phyloP scores from a whole-genome alignment of 2,329 filamentous ascomycete species.

The Fusarium albosuccineum region DNA sequence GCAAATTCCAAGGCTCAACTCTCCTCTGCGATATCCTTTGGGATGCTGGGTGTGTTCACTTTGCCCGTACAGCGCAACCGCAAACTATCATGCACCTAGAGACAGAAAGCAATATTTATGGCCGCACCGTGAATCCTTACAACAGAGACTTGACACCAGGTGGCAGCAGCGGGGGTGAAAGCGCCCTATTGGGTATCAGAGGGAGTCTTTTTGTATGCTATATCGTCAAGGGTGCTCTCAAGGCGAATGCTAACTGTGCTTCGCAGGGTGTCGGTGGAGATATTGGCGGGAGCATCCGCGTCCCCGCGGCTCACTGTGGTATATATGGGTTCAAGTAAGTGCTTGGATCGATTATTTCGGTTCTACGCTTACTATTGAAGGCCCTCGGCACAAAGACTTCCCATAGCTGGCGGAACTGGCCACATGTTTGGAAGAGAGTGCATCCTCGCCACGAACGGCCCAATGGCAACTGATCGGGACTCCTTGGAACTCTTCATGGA shows the following conservation, averaged over 20 bases:
- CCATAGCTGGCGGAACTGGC: conserved; percentile 37
- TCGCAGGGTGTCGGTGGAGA: conserved; percentile 54
- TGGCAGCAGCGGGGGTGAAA: conserved; percentile 71
- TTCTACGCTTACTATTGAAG: conserved; percentile 24
- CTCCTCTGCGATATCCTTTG: conserved; percentile 44
- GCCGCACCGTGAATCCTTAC: conserved; percentile 71
- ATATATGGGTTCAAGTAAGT: conserved; percentile 50
- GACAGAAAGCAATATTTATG: conserved; percentile 72
- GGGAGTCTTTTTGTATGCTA: conserved; percentile 52
- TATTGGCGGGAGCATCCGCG: conserved; percentile 55
- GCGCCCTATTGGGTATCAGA: conserved; percentile 54
- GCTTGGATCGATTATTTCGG: neutral
- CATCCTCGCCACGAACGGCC: conserved; percentile 47
- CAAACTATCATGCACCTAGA: conserved; percentile 68
- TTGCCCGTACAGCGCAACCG: conserved; percentile 78
- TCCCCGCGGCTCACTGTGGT: conserved; percentile 51
- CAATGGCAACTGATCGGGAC: conserved; percentile 50
- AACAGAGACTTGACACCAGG: conserved; percentile 71
- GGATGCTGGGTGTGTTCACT: conserved; percentile 46
- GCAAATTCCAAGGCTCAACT: conserved; percentile 46
- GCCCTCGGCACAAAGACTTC: conserved; percentile 46
- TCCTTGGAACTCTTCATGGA: conserved; percentile 51
- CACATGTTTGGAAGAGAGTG: conserved; percentile 51
- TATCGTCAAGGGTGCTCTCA: neutral
- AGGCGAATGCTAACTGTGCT: neutral